phyloP scores from a whole-genome alignment of 768 basidiomycete genomes.

The Pleurotus tuoliensis region DNA sequence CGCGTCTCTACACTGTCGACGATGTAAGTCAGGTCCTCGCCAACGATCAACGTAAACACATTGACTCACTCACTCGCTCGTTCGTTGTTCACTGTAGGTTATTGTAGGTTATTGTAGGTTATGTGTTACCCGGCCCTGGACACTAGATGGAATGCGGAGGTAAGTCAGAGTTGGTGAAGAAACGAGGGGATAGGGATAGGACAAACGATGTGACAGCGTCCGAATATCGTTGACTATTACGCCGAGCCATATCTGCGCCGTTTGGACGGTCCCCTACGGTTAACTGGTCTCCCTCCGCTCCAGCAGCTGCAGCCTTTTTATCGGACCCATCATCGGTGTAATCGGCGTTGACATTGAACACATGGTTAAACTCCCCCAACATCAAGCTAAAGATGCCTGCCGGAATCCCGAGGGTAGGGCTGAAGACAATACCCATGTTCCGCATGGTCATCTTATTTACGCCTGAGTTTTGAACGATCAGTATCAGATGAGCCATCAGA shows the following conservation, averaged over 20 bases:
- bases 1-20: too few relatives aligned
- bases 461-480: constrained; percentile 86
- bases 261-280: constrained; percentile 23
- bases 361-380: constrained; percentile 88
- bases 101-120: too few relatives aligned
- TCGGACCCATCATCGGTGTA: constrained; percentile 38
- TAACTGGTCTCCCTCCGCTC: constrained; percentile 21
- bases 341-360: constrained; percentile 76
- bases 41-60: too few relatives aligned
- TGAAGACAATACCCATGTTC: constrained; percentile 98
- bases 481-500: constrained; percentile 89
- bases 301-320: constrained; percentile 18
- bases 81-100: too few relatives aligned
- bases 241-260: constrained; percentile 41
- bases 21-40: too few relatives aligned
- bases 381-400: constrained; percentile 95
- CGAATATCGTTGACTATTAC: constrained; percentile 83
- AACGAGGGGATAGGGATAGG: too few relatives aligned
- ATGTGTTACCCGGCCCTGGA: too few relatives aligned
- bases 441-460: constrained; percentile 99
- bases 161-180: too few relatives aligned
- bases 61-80: too few relatives aligned
- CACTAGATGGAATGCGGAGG: too few relatives aligned
- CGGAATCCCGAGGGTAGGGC: constrained; percentile 96
- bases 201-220: constrained; percentile 25